Evolutionary conservation across 352 stramenopile genomes (phyloP).

Genomic region (Pythium utonaiense): DNA sequence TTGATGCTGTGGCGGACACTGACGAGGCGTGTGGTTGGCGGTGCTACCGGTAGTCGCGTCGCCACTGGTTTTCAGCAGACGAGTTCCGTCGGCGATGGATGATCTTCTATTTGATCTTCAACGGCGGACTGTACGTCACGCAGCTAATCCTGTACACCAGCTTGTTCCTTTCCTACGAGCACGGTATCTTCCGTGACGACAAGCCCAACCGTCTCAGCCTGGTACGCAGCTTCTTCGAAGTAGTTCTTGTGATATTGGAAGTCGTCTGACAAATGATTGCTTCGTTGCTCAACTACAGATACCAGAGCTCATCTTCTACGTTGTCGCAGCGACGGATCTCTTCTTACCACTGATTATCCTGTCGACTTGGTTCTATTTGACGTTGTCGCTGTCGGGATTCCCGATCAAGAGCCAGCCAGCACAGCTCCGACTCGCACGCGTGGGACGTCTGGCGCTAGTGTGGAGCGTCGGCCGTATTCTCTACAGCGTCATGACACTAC

Average conservation of each 20-base stretch:
- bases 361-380: constrained; percentile 88
- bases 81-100: constrained; percentile 87
- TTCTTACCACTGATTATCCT: constrained; percentile 88
- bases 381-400: constrained; percentile 85
- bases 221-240: too few relatives aligned
- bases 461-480: constrained; percentile 85
- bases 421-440: constrained; percentile 48
- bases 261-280: too few relatives aligned
- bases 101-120: constrained; percentile 92
- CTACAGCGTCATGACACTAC: constrained; percentile 85
- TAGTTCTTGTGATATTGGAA: too few relatives aligned
- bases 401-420: constrained; percentile 73
- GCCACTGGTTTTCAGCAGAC: constrained; percentile 87
- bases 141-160: constrained; percentile 88
- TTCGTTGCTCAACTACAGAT: too few relatives aligned
- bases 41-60: constrained; percentile 52
- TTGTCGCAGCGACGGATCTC: constrained; percentile 82
- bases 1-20: not conserved
- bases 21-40: not conserved
- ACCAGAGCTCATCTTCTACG: constrained; percentile 73
- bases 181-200: constrained; percentile 78
- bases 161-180: constrained; percentile 83
- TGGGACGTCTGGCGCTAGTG: constrained; percentile 62
- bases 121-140: constrained; percentile 82
- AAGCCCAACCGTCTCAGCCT: constrained; percentile 67